phyloP scores from a whole-genome alignment of 1,284 basidiomycete genomes.

The Trametes hirsuta region DNA sequence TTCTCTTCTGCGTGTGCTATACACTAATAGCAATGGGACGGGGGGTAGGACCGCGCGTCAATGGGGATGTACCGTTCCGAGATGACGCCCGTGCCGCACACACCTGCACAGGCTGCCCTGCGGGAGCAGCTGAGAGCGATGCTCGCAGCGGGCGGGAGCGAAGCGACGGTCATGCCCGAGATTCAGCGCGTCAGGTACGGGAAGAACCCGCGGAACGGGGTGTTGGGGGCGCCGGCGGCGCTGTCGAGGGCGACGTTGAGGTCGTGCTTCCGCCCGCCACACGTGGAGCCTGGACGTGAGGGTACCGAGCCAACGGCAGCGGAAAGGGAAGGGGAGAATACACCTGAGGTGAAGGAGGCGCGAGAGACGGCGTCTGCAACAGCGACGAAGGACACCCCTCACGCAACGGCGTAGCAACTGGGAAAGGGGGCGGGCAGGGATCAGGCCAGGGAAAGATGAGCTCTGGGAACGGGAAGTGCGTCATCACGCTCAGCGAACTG shows the following conservation, averaged over 20 bases:
- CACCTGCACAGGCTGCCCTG: slow-evolving; percentile 44
- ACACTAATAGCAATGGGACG: too few relatives aligned
- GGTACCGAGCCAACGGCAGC: slow-evolving; percentile 38
- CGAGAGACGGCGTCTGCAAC: background rate
- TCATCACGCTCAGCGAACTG: too few relatives aligned
- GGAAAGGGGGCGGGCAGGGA: too few relatives aligned
- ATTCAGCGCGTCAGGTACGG: slow-evolving; percentile 63
- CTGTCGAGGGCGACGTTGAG: slow-evolving; percentile 54
- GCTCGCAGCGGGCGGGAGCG: slow-evolving; percentile 51
- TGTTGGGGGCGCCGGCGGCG: slow-evolving; percentile 55
- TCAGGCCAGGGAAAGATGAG: too few relatives aligned
- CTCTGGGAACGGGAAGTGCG: too few relatives aligned
- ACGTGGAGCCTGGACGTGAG: slow-evolving; percentile 19
- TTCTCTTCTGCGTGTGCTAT: background rate
- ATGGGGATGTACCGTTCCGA: slow-evolving; percentile 57
- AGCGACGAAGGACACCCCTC: slow-evolving; percentile 41
- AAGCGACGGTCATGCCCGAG: slow-evolving; percentile 53
- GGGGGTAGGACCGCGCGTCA: slow-evolving; percentile 50
- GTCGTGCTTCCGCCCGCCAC: slow-evolving; percentile 54
- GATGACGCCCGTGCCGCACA: slow-evolving; percentile 46
- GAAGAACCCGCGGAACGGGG: slow-evolving; percentile 70
- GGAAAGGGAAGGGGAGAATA: background rate
- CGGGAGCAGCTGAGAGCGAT: slow-evolving; percentile 52
- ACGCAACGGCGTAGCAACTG: slow-evolving; percentile 41
- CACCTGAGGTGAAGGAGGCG: background rate